Base-by-base conservation (phyloP, 192 early-diverging fungal genomes). In the Coemansia sp. region DNA sequence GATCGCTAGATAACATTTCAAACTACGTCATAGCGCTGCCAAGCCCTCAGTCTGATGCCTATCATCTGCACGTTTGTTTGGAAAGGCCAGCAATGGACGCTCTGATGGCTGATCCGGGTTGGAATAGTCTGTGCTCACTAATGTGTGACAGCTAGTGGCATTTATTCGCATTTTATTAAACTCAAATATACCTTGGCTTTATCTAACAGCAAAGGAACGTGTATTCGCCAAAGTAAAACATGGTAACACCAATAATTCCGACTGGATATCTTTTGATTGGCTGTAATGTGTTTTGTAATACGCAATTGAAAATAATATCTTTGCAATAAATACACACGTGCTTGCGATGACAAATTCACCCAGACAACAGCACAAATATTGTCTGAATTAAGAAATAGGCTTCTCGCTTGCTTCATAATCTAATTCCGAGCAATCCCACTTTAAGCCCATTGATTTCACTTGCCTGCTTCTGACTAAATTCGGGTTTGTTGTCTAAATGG, bases 101-200 rank as follows among this genome's bases (percentile, higher is more conserved):
- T 10, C 21, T 51, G 21, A 25, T 5, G 14, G 50, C 7, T 24
- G 21, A 51, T 14, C 21, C 50, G 5, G 50, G 24, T 0, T 51
- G 50, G 50, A 51, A 25, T 9, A 24, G 1, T 1, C 20, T 51
- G 21, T 51, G 50, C 24, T 24, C 50, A 8, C 50, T 51, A 9
- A 10, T 24, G 8, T 25, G 50, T 23, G 50, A 21, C 20, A 25
- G 21, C 7, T 51, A 51, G 21, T 4, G 7, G 8, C 4, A 8
- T 56, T 34, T 36, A 15, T n/a, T 36, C 18, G 31, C 31, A 56
- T 56, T 18, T 34, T 15, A 17, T 20, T 47, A 63, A 5, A 63
- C 23, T 70, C 73, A 81, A 63, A 76, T 76, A 42, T 60, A 73
- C 53, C 56, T 72, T 36, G 79, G 79, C 73, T 76, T 76, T 44